phyloP scores from a whole-genome alignment of 1,284 basidiomycete genomes.

The Trichosporon sp. region DNA sequence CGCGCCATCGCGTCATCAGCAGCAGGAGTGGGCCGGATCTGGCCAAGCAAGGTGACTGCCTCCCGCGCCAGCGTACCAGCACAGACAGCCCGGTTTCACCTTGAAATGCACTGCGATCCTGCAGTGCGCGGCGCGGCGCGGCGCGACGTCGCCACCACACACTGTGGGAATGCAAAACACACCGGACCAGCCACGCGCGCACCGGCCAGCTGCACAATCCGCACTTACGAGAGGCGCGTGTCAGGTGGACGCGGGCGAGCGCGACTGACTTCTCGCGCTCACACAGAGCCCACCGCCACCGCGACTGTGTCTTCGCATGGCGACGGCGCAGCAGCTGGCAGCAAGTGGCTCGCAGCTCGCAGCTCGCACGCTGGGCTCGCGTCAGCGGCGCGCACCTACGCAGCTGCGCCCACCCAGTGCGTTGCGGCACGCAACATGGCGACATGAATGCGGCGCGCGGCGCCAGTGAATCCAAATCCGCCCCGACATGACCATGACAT shows the following conservation, averaged over 20 bases:
- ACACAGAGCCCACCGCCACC: too few species aligned
- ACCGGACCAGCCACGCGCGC: background rate
- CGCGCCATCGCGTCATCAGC: background rate
- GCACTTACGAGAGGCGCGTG: background rate
- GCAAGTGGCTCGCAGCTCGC: background rate
- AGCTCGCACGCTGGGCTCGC: background rate
- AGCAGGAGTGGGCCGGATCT: background rate
- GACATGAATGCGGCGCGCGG: background rate
- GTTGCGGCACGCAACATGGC: background rate
- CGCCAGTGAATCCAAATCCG: too few species aligned
- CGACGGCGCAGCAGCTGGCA: background rate
- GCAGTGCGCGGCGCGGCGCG: too few species aligned
- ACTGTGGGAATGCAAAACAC: background rate
- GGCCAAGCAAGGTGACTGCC: background rate
- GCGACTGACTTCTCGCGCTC: background rate
- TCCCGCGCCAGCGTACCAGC: too few species aligned
- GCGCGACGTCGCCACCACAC: too few species aligned
- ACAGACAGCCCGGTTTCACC: background rate
- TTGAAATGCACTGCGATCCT: background rate
- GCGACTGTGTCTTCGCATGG: background rate
- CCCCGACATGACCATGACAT: background rate
- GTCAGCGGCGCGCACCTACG: background rate
- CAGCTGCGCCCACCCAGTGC: too few species aligned
- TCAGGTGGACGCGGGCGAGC: too few species aligned
- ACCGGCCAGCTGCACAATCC: background rate